These are phyloP conservation scores for Mycena galericulata DNA, from an alignment of 768 basidiomycete genomes.

Conservation along the genomic window DNA sequence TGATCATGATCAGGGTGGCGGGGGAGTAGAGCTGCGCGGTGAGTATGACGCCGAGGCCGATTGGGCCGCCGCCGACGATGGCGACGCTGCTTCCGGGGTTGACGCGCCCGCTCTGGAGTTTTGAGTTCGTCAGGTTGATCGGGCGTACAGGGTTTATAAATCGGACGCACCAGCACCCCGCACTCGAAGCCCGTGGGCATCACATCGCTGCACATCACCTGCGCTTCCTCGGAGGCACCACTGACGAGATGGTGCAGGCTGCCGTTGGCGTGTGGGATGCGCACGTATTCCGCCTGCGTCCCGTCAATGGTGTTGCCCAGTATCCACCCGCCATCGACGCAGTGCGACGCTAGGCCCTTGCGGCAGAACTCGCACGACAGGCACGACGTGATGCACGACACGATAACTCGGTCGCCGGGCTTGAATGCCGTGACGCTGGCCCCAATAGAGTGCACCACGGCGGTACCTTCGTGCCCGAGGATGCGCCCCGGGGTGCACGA, in stretches of 20 bases:
- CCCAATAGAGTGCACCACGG: conserved; percentile 48
- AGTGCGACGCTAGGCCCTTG: conserved; percentile 36
- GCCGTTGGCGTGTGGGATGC: conserved; percentile 38
- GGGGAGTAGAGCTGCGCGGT: conserved; percentile 41
- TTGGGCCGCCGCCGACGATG: conserved; percentile 39
- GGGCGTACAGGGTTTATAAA: neutral
- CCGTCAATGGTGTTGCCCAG: conserved; percentile 41
- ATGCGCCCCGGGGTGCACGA: conserved; percentile 43
- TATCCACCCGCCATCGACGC: conserved; percentile 38
- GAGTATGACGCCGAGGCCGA: conserved; percentile 37
- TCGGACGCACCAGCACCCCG: conserved; percentile 32
- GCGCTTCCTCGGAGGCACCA: conserved; percentile 29
- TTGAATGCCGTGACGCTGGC: conserved; percentile 46
- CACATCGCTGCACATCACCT: conserved; percentile 39
- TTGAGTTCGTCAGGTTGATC: neutral
- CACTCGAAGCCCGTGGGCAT: conserved; percentile 40
- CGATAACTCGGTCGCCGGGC: conserved; percentile 38
- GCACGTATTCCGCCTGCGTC: conserved; percentile 39
- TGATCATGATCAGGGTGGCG: conserved; percentile 35
- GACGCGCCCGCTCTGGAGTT: conserved; percentile 36
- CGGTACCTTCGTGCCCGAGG: conserved; percentile 54
- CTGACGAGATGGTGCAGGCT: conserved; percentile 31
- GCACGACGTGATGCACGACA: conserved; percentile 38
- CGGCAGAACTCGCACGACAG: conserved; percentile 34
- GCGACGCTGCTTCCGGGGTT: conserved; percentile 38